A percentile compares a stretch with the other conserved stretches of the same genome.
These are phyloP conservation scores for Microsporum ferrugineum DNA, from an alignment of 2,329 filamentous ascomycete species.

Conservation along the genomic window DNA sequence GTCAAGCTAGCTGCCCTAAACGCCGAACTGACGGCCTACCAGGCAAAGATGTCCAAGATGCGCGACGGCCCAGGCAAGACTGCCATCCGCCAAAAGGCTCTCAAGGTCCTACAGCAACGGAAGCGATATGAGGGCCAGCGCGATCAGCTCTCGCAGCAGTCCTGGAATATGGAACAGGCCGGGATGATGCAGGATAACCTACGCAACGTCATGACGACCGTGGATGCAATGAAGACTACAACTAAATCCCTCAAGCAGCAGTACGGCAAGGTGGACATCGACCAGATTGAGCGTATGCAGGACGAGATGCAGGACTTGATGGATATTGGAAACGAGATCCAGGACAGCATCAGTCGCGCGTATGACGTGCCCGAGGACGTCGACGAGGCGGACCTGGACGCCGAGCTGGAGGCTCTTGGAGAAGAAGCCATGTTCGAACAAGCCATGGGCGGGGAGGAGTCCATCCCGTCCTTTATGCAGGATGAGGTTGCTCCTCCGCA, in stretches of 20 bases:
- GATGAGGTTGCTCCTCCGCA: conserved; percentile 72
- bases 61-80: conserved; percentile 89
- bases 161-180: conserved; percentile 98
- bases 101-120: conserved; percentile 84
- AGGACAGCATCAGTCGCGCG: conserved; percentile 79
- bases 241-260: conserved; percentile 86
- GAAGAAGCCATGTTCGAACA: conserved; percentile 86
- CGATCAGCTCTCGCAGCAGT: conserved; percentile 84
- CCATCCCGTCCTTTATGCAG: conserved; percentile 72
- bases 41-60: conserved; percentile 80
- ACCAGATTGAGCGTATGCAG: conserved; percentile 94
- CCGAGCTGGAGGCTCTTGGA: conserved; percentile 86
- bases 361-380: conserved; percentile 97
- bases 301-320: conserved; percentile 98
- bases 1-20: conserved; percentile 90
- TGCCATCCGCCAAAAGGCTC: conserved; percentile 84
- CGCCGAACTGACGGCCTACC: conserved; percentile 78
- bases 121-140: conserved; percentile 91
- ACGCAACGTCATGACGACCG: conserved; percentile 96
- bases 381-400: conserved; percentile 90
- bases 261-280: conserved; percentile 94
- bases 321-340: conserved; percentile 96
- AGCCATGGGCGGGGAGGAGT: conserved; percentile 48
- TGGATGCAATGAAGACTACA: conserved; percentile 93
- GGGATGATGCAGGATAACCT: conserved; percentile 98